A percentile compares a stretch with the other conserved stretches of the same genome.
These are phyloP conservation scores for Trametes coccinea DNA, from an alignment of 768 basidiomycete genomes.

Conservation along the genomic window DNA sequence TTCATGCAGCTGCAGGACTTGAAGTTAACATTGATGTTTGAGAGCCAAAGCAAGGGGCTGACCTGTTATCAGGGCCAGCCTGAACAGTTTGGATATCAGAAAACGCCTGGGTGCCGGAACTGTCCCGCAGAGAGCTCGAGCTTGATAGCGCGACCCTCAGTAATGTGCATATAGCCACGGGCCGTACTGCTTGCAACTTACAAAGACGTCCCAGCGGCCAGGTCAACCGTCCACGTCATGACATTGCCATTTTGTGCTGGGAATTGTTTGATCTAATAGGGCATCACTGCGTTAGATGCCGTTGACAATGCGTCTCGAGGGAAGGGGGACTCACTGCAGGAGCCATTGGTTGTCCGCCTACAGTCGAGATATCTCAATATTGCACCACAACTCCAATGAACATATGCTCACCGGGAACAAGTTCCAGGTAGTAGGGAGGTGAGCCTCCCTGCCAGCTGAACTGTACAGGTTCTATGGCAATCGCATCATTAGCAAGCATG, in stretches of 20 bases:
- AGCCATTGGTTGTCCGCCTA: conserved; percentile 56
- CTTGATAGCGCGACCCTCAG: conserved; percentile 36
- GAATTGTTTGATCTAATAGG: conserved; percentile 55
- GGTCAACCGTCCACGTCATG: conserved; percentile 58
- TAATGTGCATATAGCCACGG: neutral
- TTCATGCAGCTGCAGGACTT: conserved; percentile 29
- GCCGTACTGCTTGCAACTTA: conserved; percentile 33
- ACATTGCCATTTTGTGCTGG: conserved; percentile 42
- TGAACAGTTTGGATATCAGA: conserved; percentile 51
- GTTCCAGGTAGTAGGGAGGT: conserved; percentile 57
- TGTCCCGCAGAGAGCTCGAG: conserved; percentile 57
- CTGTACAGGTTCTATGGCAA: conserved; percentile 54
- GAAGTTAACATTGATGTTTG: neutral
- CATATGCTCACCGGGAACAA: conserved; percentile 56
- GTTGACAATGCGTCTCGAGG: neutral
- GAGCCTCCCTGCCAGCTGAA: conserved; percentile 54
- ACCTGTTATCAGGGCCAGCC: conserved; percentile 28
- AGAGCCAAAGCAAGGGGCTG: neutral
- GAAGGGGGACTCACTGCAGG: conserved; percentile 44
- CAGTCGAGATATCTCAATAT: neutral
- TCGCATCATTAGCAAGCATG: neutral
- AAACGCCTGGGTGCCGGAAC: conserved; percentile 52
- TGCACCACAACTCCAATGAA: neutral
- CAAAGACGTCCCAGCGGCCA: conserved; percentile 47
- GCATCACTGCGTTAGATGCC: neutral